Base-by-base conservation (phyloP, 441 rosid genomes). In the Populus trichocarpa region DNA sequence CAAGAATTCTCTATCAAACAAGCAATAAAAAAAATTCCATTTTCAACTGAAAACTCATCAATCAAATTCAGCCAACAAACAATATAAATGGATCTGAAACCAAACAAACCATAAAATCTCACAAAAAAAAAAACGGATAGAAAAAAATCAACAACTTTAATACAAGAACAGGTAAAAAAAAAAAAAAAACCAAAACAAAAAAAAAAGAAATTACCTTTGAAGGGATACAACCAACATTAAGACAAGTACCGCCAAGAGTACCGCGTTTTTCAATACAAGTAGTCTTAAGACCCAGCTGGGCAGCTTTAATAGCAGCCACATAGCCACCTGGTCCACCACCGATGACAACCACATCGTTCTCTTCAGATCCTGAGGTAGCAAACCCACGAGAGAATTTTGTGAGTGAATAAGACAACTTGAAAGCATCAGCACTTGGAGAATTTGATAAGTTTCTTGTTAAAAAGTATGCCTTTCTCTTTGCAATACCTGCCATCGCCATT, bases 311-410 rank as follows among this genome's bases (percentile, higher is more conserved):
- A 82, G 99, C 99, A 20, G 99, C 99, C 36, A 93, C 99, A 78
- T 96, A 96, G 61, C 99, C 99, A 0, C 99, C 99, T 33, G 99
- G 99, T 38, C 99, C 99, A 30, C 99, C 98, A 28, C 99, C 97
- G 86, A 96, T 85, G 80, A 96, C 77, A 46, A 96, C 98, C 74
- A 96, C 98, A 81, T 96, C 99, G 88, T 93, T 90, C 32, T 96
- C 99, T 13, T 93, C 97, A 78, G 97, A 94, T 88, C 93, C 99
- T 65, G 91, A 79, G 5, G 97, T 83, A 0, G 97, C 88, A 81
- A 96, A 94, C 25, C 98, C 90, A 22, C 97, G 87, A 23, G 93
- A 88, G 81, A 86, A 81, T 77, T 73, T 67, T 75, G 86, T 74
- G 22, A 91, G 88, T 36, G 91, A 88, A 63, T 82, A 81, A 35